Conservation (phyloP, 2,329 filamentous ascomycete species). For the Apiospora kogelbergensis region DNA sequence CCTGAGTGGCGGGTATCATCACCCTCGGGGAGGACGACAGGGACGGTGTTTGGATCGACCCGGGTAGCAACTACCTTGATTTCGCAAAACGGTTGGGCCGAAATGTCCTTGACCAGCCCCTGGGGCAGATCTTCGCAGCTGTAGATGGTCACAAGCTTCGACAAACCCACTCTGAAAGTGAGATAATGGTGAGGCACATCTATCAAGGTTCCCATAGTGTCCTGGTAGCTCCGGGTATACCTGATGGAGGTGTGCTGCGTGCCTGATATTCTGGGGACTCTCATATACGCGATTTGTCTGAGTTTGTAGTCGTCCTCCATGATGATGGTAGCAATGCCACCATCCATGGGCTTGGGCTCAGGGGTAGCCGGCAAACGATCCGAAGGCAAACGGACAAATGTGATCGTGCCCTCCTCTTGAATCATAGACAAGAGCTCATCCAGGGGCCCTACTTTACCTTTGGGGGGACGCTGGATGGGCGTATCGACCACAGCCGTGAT, state of each 20-base stretch:
- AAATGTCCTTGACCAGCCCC: neutral
- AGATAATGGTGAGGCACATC: neutral
- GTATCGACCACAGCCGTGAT: neutral
- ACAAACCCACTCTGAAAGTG: neutral
- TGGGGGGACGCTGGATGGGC: neutral
- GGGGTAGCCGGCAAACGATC: neutral
- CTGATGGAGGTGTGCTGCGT: neutral
- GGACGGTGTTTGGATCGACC: neutral
- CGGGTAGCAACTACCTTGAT: too few relatives aligned
- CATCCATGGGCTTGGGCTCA: neutral
- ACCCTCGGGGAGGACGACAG: neutral
- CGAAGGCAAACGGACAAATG: neutral
- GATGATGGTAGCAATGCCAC: neutral
- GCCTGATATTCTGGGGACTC: neutral
- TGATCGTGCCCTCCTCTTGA: neutral
- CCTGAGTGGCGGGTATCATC: neutral
- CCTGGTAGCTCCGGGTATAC: neutral
- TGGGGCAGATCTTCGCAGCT: neutral
- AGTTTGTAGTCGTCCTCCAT: neutral
- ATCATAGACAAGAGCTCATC: neutral
- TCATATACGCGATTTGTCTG: neutral
- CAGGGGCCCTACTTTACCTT: neutral
- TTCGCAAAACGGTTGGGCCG: neutral
- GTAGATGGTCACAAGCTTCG: neutral
- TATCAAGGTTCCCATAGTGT: neutral